Evolutionary conservation across 1,139 yeast genomes (phyloP).

Genomic region (Suhomyces wounanorum): DNA sequence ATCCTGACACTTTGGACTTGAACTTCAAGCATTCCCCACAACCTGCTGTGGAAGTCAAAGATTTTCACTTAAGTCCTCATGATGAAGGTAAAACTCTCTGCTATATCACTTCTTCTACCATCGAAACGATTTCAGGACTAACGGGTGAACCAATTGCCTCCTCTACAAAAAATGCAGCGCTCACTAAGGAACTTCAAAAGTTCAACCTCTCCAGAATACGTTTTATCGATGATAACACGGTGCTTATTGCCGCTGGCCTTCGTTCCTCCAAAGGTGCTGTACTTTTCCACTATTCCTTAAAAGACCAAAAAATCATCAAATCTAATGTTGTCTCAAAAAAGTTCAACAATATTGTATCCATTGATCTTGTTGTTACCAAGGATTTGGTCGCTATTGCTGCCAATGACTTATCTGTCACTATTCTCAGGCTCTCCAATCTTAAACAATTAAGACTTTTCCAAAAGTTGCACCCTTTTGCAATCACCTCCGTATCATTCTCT

Average conservation of each 20-base stretch:
- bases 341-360: conserved; percentile 67
- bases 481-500: conserved; percentile 72
- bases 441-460: conserved; percentile 51
- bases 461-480: conserved; percentile 76
- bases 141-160: conserved; percentile 43
- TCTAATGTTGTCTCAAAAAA: conserved; percentile 51
- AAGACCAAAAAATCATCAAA: conserved; percentile 43
- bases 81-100: conserved; percentile 55
- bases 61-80: conserved; percentile 30
- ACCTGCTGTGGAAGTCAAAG: conserved; percentile 41
- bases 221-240: conserved; percentile 54
- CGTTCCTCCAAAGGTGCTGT: conserved; percentile 43
- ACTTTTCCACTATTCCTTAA: conserved; percentile 44
- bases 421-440: conserved; percentile 55
- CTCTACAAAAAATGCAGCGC: conserved; percentile 25
- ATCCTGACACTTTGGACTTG: conserved; percentile 54
- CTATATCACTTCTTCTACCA: conserved; percentile 54
- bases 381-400: conserved; percentile 72
- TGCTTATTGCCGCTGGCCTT: conserved; percentile 58
- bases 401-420: conserved; percentile 67
- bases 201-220: conserved; percentile 58
- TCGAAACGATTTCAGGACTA: conserved; percentile 54
- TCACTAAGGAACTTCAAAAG: conserved; percentile 30
- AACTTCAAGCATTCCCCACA: conserved; percentile 36
- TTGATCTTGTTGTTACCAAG: conserved; percentile 51